Conservation (phyloP, 371 early-diverging fungal species). For the Edhazardia aedis region DNA sequence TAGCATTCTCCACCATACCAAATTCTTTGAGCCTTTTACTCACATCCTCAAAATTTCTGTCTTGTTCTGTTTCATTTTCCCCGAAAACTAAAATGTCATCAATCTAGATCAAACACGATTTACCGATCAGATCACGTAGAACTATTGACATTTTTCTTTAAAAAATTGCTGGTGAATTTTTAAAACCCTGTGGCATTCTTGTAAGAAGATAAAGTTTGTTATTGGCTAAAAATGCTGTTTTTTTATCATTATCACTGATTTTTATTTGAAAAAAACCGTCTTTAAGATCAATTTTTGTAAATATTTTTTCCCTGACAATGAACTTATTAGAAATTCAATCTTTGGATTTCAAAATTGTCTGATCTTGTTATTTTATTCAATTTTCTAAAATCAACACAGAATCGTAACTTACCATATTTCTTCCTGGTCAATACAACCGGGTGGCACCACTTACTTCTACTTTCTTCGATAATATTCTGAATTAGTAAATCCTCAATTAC, state of each 20-base stretch:
- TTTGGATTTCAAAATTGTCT: too few species aligned
- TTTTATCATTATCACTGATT: background rate
- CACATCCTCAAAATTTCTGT: conserved; percentile 5
- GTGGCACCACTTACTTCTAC: too few species aligned
- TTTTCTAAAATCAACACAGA: too few species aligned
- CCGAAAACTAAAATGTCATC: conserved; percentile 10
- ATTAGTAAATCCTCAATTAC: too few species aligned
- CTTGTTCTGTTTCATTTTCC: conserved; percentile 7
- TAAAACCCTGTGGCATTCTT: conserved; percentile 20
- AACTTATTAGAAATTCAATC: too few species aligned
- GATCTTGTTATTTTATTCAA: too few species aligned
- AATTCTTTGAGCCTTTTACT: conserved; percentile 1
- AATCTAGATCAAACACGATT: conserved; percentile 8
- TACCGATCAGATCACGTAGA: conserved; percentile 5
- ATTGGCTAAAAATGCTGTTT: conserved; percentile 3
- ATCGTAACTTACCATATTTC: too few species aligned
- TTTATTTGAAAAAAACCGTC: too few species aligned
- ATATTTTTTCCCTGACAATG: too few species aligned
- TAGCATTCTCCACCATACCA: background rate
- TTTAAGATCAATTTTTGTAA: too few species aligned
- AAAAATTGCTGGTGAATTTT: conserved; percentile 21
- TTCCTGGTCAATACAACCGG: too few species aligned
- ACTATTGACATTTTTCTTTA: conserved; percentile 10
- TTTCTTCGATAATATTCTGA: too few species aligned
- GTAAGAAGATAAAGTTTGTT: background rate